Base-by-base conservation (phyloP, 257 asterid genomes). In the Penstemon eatonii region DNA sequence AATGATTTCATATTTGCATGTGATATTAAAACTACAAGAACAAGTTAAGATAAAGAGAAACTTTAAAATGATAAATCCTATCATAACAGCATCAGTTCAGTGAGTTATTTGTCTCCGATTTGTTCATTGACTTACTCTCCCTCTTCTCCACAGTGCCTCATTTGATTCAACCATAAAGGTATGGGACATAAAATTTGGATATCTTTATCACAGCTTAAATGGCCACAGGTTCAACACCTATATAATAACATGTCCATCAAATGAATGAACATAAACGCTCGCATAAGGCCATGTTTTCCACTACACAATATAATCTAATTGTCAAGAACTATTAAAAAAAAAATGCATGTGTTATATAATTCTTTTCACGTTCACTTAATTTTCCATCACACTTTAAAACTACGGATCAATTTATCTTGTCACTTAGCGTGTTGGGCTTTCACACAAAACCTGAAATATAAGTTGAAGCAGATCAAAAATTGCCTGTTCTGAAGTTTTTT, bases 111-210 rank as follows among this genome's bases (percentile, higher is more conserved):
- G 49, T 51, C 61, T 69, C 63, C 46, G 8, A 12, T 19, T 44
- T 8, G 43, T 9, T 63, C 52, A 38, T 33, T 71, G 18, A 15
- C 71, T 15, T 15, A 39, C 52, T 67, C 54, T 69, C 50, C 11
- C 51, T 61, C 19, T 67, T 51, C 43, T 60, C 66, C 59, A 47
- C 81, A 94, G 99, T 69, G 99, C 99, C 67, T 94, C 99, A 56
- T 91, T 91, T 68, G 99, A 94, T 83, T 94, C 99, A 60, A 87
- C 98, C 41, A 87, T 91, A 79, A 91, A 91, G 89, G 83, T 94
- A 49, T 91, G 99, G 99, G 90, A 91, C 55, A 83, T 83, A 13
- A 95, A 91, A 4, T 65, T 47, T 3, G 96, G 97, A 46, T 78
- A 78, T 56, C 89, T 86, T 41, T 78, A 86, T 78, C 87, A 85